phyloP scores from a whole-genome alignment of 108 stramenopile species.

The Parietichytrium sp. region DNA sequence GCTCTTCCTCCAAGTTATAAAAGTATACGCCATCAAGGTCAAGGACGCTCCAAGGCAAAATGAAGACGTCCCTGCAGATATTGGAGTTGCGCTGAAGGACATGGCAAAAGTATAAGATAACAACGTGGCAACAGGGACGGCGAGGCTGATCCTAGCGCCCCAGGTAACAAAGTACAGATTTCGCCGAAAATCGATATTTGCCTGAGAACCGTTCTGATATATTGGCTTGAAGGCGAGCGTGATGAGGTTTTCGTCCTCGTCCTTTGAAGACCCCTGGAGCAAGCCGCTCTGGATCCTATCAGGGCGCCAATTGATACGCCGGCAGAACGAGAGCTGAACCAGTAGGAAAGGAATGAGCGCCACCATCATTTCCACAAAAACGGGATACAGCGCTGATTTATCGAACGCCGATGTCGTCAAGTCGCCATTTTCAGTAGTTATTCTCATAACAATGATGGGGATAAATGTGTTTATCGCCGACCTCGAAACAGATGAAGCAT shows the following conservation, averaged over 20 bases:
- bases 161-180: conserved; percentile 11
- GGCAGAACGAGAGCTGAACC: not conserved
- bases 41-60: not conserved
- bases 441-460: too few species aligned
- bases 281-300: conserved; percentile 17
- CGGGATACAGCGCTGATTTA: not conserved
- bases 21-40: not conserved
- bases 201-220: conserved; percentile 16
- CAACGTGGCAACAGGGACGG: not conserved
- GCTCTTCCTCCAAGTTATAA: not conserved
- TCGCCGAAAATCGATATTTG: conserved; percentile 29
- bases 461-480: too few species aligned
- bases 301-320: not conserved
- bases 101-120: conserved; percentile 25
- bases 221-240: not conserved
- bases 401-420: too few species aligned
- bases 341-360: not conserved
- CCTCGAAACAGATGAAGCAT: too few species aligned
- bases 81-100: not conserved
- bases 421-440: too few species aligned
- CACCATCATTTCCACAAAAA: not conserved
- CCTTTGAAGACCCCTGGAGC: not conserved
- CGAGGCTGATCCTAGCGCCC: not conserved
- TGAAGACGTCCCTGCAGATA: not conserved
- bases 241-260: not conserved